phyloP scores from a whole-genome alignment of 2,329 filamentous ascomycete species.

The Didymella segeticola region DNA sequence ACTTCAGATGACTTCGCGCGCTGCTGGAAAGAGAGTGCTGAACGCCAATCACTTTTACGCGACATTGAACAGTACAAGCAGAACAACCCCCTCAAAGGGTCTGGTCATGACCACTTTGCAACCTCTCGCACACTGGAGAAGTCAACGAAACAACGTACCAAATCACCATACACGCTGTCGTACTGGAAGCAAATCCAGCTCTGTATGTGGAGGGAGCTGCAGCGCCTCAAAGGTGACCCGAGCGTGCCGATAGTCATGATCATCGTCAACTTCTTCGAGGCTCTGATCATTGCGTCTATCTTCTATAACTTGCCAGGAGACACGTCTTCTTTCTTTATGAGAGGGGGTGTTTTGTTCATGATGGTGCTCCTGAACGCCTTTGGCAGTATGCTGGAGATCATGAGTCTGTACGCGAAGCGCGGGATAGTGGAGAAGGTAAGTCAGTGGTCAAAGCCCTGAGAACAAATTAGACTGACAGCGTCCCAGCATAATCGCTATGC shows the following conservation, averaged over 20 bases:
- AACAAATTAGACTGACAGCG: too few relatives aligned
- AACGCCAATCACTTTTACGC: constrained; percentile 52
- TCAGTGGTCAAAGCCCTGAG: too few relatives aligned
- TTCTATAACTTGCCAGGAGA: constrained; percentile 75
- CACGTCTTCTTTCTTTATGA: constrained; percentile 78
- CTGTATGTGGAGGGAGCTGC: constrained; percentile 82
- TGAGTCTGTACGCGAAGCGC: constrained; percentile 86
- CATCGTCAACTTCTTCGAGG: constrained; percentile 76
- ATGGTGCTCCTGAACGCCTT: constrained; percentile 88
- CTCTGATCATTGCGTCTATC: constrained; percentile 78
- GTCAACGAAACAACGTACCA: constrained; percentile 60
- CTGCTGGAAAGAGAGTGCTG: constrained; percentile 62
- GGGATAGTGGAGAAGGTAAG: constrained; percentile 86
- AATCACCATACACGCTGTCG: constrained; percentile 84
- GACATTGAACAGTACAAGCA: constrained; percentile 58
- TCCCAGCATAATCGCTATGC: constrained; percentile 86
- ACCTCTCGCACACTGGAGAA: constrained; percentile 56
- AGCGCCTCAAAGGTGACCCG: constrained; percentile 77
- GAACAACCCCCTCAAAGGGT: constrained; percentile 54
- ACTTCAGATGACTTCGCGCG: constrained; percentile 59
- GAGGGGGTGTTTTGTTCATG: constrained; percentile 85
- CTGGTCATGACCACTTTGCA: constrained; percentile 54
- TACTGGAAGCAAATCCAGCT: constrained; percentile 76
- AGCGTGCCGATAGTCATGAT: constrained; percentile 72
- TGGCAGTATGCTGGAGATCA: constrained; percentile 79